Conservation (phyloP, 805 yeast species). For the Nakazawaea holstii region DNA sequence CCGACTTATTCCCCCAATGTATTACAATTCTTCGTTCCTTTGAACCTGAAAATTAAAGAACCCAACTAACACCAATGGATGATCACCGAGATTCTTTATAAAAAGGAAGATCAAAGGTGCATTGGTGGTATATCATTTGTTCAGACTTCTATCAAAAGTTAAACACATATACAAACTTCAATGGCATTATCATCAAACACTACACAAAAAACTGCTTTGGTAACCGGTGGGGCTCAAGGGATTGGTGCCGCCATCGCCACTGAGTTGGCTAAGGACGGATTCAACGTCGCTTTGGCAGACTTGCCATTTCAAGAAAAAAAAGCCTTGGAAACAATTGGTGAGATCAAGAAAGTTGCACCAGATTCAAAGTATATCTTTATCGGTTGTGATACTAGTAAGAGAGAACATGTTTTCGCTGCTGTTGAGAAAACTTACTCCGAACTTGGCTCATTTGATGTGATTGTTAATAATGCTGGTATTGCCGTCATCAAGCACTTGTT, state of each 20-base stretch:
- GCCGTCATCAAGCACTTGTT: conserved; percentile 21
- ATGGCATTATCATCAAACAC: too few relatives aligned
- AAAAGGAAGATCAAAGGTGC: too few relatives aligned
- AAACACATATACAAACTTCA: too few relatives aligned
- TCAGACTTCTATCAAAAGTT: too few relatives aligned
- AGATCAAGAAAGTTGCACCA: conserved; percentile 13
- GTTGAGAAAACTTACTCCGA: conserved; percentile 22
- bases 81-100: too few relatives aligned
- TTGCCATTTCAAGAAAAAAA: conserved; percentile 17
- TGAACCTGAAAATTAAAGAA: too few relatives aligned
- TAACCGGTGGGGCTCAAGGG: conserved; percentile 59
- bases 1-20: too few relatives aligned
- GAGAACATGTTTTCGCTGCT: conserved; percentile 20
- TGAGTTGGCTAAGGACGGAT: conserved; percentile 38
- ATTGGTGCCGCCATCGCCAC: conserved; percentile 46
- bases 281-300: conserved; percentile 32
- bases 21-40: too few relatives aligned
- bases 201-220: conserved; percentile 31
- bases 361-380: conserved; percentile 20
- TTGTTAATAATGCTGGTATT: conserved; percentile 33
- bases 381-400: conserved; percentile 20
- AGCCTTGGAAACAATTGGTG: conserved; percentile 19
- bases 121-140: too few relatives aligned
- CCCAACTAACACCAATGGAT: too few relatives aligned
- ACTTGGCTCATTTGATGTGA: conserved; percentile 28